These are phyloP conservation scores for Porogramme epimiltina DNA, from an alignment of 1,284 basidiomycete species.

Conservation along the genomic window DNA sequence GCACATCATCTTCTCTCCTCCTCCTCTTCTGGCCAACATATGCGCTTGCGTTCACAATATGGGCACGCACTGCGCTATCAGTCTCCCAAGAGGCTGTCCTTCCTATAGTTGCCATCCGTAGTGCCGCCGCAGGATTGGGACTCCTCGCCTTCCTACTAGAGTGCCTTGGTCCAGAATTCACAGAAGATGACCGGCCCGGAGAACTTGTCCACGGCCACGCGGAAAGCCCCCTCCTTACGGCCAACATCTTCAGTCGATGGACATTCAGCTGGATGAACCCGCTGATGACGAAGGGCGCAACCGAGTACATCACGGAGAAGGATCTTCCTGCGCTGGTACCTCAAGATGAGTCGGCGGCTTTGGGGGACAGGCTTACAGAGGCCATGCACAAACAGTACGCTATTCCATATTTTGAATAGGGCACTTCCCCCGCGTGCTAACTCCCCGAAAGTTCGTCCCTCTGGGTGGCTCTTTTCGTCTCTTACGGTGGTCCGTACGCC, in stretches of 20 bases:
- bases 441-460: constrained; percentile 56
- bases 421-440: not conserved
- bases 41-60: constrained; percentile 51
- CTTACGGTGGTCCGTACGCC: constrained; percentile 82
- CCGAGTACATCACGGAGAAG: constrained; percentile 69
- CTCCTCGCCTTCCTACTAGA: constrained; percentile 69
- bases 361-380: constrained; percentile 65
- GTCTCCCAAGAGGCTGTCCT: constrained; percentile 31
- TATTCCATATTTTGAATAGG: not conserved
- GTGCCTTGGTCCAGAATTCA: constrained; percentile 68
- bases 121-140: constrained; percentile 50
- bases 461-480: constrained; percentile 70
- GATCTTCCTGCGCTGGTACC: constrained; percentile 74
- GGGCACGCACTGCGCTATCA: constrained; percentile 61
- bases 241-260: constrained; percentile 84
- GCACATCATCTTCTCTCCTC: constrained; percentile 75
- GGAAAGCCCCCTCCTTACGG: constrained; percentile 77
- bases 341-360: constrained; percentile 71
- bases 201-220: constrained; percentile 40
- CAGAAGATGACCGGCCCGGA: constrained; percentile 38
- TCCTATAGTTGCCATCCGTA: constrained; percentile 49
- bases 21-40: constrained; percentile 88
- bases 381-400: constrained; percentile 64
- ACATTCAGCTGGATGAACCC: constrained; percentile 82
- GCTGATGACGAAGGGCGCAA: constrained; percentile 71